Conservation (phyloP, 306 rosid genomes). For the Inga leiocalycina region DNA sequence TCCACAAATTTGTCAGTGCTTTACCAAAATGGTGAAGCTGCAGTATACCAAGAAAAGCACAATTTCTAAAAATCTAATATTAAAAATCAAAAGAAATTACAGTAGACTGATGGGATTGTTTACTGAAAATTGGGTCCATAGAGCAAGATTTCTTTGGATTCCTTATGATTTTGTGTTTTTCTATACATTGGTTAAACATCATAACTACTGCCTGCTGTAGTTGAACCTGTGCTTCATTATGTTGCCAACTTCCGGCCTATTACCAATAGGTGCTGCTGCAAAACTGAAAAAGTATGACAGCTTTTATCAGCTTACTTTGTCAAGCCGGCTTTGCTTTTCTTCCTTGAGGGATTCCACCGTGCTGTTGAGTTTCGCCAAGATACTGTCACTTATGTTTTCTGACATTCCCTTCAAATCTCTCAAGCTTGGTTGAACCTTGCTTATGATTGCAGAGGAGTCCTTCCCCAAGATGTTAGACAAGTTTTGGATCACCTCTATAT, state of each 20-base stretch:
- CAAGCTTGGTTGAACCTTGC: conserved; percentile 86
- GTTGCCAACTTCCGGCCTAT: background rate
- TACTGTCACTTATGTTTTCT: conserved; percentile 68
- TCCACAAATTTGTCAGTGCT: conserved; percentile 83
- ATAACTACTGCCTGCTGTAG: background rate
- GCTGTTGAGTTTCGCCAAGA: conserved; percentile 72
- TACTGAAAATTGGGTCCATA: background rate
- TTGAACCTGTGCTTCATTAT: conserved; percentile 2
- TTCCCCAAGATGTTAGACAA: conserved; percentile 83
- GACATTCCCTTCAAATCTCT: conserved; percentile 72
- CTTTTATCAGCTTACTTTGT: conserved; percentile 57
- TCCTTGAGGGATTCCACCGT: conserved; percentile 75
- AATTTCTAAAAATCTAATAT: conserved; percentile 16
- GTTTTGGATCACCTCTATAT: conserved; percentile 59
- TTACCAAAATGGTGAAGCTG: conserved; percentile 90
- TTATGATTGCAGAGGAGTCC: conserved; percentile 72
- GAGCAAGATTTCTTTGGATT: background rate
- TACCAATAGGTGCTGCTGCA: background rate
- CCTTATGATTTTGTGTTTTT: background rate
- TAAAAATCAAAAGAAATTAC: conserved; percentile 26
- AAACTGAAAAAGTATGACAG: background rate
- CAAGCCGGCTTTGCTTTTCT: conserved; percentile 84
- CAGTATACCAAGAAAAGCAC: conserved; percentile 26
- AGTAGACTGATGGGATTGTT: conserved; percentile 11
- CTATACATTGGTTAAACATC: background rate